Evolutionary conservation across 2,329 filamentous ascomycete genomes (phyloP), one percentile per base, ranked within the genome.

Genomic region (Aspergillus sp.): DNA sequence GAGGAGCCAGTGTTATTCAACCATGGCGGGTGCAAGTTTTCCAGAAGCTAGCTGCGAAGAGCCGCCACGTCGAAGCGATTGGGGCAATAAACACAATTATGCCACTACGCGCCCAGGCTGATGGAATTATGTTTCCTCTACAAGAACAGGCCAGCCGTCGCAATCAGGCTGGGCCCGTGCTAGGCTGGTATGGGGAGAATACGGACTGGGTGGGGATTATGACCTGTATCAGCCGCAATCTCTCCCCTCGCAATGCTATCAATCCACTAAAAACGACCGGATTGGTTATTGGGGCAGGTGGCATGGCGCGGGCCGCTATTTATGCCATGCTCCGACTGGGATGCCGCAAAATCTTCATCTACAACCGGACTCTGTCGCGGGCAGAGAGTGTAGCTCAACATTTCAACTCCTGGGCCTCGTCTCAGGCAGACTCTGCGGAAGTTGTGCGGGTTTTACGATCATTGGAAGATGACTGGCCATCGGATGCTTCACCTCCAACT

Each of bases 281-380:
- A 10, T 60, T 82, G 4, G 69, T 82, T 4, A 71, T 79, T 49
- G 78, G 78, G 7, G 76, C 78, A n/a, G 78, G 78, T 35, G 86
- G 87, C 6, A 90, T 90, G 86, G 86, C 85, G 7, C 76, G 87
- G 47, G 85, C 86, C 3, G 84, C 86, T 2, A 78, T 88, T 2
- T 91, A 91, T 54, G 82, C 86, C 1, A 82, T 91, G 78, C 73
- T 90, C 26, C 85, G 87, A 54, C 73, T 90, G 6, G 87, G 86
- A 3, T 86, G 89, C 39, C 80, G 81, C 47, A 86, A 86, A 51
- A 85, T 91, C 38, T 82, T 85, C 51, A 77, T 91, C 19, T 83
- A 79, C 61, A 90, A 91, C 56, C 76, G 87, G 27, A 90, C 85
- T 0, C 49, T 75, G 2, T 71, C 73, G n/a, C 84, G 84, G 40